These are phyloP conservation scores for Caloboletus inedulis DNA, from an alignment of 1,284 basidiomycete genomes.

Conservation along the genomic window DNA sequence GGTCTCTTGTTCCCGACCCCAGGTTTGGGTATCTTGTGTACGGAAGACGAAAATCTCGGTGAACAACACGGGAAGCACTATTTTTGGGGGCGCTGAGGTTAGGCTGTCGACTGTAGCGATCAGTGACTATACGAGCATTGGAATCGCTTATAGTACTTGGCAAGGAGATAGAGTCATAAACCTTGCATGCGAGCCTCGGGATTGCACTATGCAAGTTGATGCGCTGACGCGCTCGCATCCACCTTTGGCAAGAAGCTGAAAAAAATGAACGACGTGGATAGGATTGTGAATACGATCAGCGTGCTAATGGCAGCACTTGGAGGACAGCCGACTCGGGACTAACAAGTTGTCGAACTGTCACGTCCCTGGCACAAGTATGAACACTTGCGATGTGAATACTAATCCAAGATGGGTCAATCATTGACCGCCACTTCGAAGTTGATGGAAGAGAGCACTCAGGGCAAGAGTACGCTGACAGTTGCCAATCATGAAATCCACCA, in stretches of 20 bases:
- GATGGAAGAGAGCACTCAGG: background rate
- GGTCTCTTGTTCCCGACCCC: background rate
- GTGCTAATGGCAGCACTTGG: background rate
- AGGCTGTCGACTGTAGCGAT: background rate
- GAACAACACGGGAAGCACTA: background rate
- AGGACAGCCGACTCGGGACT: background rate
- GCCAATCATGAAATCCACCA: background rate
- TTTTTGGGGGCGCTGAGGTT: background rate
- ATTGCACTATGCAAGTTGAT: no score
- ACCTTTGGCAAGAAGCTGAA: no score
- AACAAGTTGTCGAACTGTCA: background rate
- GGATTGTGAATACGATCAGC: background rate
- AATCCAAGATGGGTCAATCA: background rate
- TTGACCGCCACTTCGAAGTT: background rate
- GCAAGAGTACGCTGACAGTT: no score
- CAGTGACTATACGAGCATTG: background rate
- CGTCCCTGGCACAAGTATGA: background rate
- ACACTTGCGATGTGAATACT: no score
- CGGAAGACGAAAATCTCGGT: background rate
- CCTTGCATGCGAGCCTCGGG: no score
- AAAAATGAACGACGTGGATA: no score
- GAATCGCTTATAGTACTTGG: no score
- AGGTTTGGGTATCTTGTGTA: background rate
- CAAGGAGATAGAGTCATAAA: background rate
- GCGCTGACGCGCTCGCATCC: background rate